Evolutionary conservation across 176 grass and related monocot genomes (phyloP), one percentile per base, ranked within the genome.

Genomic region (Eleusine indica): DNA sequence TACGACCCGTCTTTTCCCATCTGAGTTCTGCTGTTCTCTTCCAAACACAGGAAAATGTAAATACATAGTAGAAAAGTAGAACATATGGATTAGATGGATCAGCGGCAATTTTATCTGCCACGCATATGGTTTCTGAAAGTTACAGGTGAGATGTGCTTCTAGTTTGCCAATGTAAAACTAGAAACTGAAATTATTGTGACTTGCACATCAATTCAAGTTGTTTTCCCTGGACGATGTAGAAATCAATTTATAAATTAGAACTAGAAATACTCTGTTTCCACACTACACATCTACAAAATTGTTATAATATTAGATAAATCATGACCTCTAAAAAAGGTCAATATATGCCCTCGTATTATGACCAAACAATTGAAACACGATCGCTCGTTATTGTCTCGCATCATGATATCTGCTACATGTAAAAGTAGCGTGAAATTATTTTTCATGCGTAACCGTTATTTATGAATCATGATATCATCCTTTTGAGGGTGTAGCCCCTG

Each of bases 61-160:
- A 56, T 75, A 62, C 30, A 69, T 35, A 72, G n/a, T 35, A 72
- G n/a, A 79, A 30, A 54, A 66, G 51, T 30, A 83, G 53, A 68
- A 40, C 13, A 28, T 44, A 22, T 32, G 6, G 35, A 61, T 29
- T 11, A 42, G 13, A 79, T 84, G 42, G 71, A 69, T 51, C 61
- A 29, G 17, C 30, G 41, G 16, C 19, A 79, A 39, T 79, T 17
- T 72, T 30, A 73, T 74, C 48, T 68, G 15, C 49, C 51, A 38
- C 32, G 32, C 19, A 66, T 14, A 60, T 2, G 35, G 65, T 61
- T 37, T 52, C 5, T 60, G 21, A 22, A 22, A 9, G 21, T 60
- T 60, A 60, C 19, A 5, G 3, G 43, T 29, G 40, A 12, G 52
- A 19, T 49, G 5, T 51, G 28, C n/a, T 52, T 80, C 32, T n/a